These are phyloP conservation scores for Rutstroemia sydowiana DNA, from an alignment of 2,329 filamentous ascomycete species.

Conservation along the genomic window DNA sequence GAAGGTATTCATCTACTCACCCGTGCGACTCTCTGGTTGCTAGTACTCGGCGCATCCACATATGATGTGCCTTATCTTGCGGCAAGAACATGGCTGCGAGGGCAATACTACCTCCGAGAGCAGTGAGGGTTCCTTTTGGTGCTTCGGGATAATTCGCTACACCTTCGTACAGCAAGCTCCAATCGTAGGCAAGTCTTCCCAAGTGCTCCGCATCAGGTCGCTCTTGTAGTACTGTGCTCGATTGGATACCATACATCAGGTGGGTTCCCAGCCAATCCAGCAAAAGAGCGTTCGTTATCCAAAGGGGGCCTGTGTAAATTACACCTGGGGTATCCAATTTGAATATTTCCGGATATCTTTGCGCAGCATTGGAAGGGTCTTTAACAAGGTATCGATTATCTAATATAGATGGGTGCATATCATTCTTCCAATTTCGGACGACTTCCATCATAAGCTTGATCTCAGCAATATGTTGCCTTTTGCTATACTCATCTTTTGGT, in stretches of 20 bases:
- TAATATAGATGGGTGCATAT: conserved; percentile 54
- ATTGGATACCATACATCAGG: conserved; percentile 74
- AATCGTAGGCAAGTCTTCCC: conserved; percentile 54
- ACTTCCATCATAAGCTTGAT: conserved; percentile 45
- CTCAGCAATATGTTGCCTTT: conserved; percentile 57
- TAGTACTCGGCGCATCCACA: conserved; percentile 76
- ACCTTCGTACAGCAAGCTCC: conserved; percentile 73
- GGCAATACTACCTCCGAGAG: conserved; percentile 67
- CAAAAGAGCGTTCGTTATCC: conserved; percentile 64
- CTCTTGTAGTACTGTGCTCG: conserved; percentile 45
- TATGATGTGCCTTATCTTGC: conserved; percentile 60
- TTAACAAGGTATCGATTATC: conserved; percentile 56
- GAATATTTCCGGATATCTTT: conserved; percentile 43
- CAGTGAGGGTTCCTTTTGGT: conserved; percentile 62
- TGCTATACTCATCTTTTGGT: conserved; percentile 54
- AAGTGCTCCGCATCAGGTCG: conserved; percentile 45
- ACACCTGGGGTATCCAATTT: conserved; percentile 63
- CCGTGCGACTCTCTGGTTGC: conserved; percentile 71
- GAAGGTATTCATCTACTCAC: conserved; percentile 39
- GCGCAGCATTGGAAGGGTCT: conserved; percentile 46
- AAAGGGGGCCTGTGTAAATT: conserved; percentile 65
- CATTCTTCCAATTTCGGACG: conserved; percentile 43
- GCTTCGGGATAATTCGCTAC: conserved; percentile 65
- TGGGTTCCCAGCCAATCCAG: conserved; percentile 74
- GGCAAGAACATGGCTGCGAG: conserved; percentile 77